Base-by-base conservation (phyloP, 176 grass and related monocot genomes). In the Carex parvula region DNA sequence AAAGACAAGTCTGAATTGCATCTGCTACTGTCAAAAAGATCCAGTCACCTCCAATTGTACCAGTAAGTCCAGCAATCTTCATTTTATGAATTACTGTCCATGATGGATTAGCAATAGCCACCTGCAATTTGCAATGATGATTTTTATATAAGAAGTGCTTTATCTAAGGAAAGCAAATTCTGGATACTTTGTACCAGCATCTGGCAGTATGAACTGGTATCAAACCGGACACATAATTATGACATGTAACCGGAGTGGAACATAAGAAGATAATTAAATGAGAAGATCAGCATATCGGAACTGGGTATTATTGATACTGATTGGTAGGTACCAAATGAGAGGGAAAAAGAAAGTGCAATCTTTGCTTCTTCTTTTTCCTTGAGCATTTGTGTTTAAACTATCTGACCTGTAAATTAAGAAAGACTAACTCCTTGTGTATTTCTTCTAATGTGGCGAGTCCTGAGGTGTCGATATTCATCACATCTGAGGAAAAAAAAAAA, bases 61-160 rank as follows among this genome's bases (percentile, higher is more conserved):
- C 91, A n/a, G 91, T 80, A 48, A 99, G 64, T 21, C 56, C 56
- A 3, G 89, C 80, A 86, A 91, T 13, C 85, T 95, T 99, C 96
- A 99, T 95, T 86, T 99, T 99, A 80, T 99, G 93, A 81, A 99
- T 81, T 22, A 87, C 89, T 42, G 91, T 87, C 93, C 93, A 99
- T 81, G 88, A 86, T 53, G 96, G 96, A 62, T 94, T 87, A 13
- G 88, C 56, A 17, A 99, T 70, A 1, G 89, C 91, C 69, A 99
- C 82, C 96, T 99, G 85, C 79, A 79, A 18, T 54, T 54, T 76
- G 48, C 21, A 76, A 55, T 8, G 29, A 75, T 21, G 3, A 6
- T 14, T 75, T 75, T 15, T 53, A 74, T 24, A 76, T 76, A 7
- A 75, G 8, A 75, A 76, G 72, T 55, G 22, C 5, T 76, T 76